Evolutionary conservation across 2,329 filamentous ascomycete species (phyloP).

Genomic region (Colletotrichum noveboracense): DNA sequence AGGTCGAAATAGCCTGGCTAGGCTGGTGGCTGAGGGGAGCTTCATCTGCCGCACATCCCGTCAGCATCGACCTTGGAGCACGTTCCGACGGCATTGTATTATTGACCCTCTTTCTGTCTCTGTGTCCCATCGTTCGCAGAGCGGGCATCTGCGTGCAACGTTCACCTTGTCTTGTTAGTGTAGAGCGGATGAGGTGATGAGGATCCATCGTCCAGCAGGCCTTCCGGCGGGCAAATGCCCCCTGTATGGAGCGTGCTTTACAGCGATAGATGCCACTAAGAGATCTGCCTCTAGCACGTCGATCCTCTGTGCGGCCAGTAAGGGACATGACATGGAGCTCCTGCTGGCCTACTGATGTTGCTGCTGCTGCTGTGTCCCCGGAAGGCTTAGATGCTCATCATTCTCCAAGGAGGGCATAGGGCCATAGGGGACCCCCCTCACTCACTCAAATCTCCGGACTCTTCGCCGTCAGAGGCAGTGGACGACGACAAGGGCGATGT

Average conservation of each 20-base stretch:
- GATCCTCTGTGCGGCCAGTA: conserved; percentile 2
- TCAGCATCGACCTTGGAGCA: background rate
- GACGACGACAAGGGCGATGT: background rate
- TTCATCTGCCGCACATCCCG: background rate
- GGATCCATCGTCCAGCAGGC: background rate
- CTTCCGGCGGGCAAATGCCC: background rate
- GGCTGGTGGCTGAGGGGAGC: background rate
- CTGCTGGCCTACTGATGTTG: background rate
- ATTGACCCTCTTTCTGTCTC: background rate
- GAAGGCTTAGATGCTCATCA: background rate
- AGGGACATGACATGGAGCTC: background rate
- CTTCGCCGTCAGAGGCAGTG: background rate
- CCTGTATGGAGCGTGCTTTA: background rate
- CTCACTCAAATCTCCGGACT: background rate
- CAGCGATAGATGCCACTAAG: conserved; percentile 3
- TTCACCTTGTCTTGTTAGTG: background rate
- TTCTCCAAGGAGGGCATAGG: background rate
- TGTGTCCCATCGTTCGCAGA: background rate
- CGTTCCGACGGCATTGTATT: background rate
- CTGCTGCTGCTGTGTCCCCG: background rate
- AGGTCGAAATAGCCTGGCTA: background rate
- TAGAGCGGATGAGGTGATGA: background rate
- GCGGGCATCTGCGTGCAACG: background rate
- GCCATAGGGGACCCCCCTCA: background rate
- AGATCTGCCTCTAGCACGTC: conserved; percentile 14